A percentile compares a stretch with the other conserved stretches of the same genome.
Conservation (phyloP, 192 early-diverging fungal species). For the Rhizophagus sp. region DNA sequence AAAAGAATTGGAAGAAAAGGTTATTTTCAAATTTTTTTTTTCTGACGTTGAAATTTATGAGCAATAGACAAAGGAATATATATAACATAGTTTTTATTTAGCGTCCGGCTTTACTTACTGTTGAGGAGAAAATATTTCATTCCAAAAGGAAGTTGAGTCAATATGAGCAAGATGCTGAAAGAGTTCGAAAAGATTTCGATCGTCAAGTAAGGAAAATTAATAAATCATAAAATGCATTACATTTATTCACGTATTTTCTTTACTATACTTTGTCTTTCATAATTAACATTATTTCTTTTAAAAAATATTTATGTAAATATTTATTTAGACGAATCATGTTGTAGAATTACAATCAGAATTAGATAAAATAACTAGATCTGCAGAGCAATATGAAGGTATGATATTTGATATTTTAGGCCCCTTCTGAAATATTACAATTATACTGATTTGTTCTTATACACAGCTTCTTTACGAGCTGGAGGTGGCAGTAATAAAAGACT, state of each 20-base stretch:
- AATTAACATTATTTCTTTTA: background rate
- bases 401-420: background rate
- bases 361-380: constrained; percentile 51
- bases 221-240: background rate
- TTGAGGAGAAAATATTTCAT: constrained; percentile 79
- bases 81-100: constrained; percentile 30
- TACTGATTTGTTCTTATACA: background rate
- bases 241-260: background rate
- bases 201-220: constrained; percentile 45
- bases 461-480: constrained; percentile 19
- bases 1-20: constrained; percentile 69
- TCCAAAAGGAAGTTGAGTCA: constrained; percentile 64
- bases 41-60: background rate
- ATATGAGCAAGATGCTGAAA: constrained; percentile 58
- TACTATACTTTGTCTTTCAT: background rate
- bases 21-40: background rate
- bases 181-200: constrained; percentile 51
- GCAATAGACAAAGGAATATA: background rate
- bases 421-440: background rate
- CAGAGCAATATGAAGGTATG: constrained; percentile 50
- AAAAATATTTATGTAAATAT: constrained; percentile 24
- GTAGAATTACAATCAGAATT: constrained; percentile 56
- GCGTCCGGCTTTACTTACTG: constrained; percentile 60
- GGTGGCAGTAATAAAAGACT: constrained; percentile 24
- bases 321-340: constrained; percentile 39